Evolutionary conservation across 345 rosid species (phyloP).

Genomic region (Salix dunnii): DNA sequence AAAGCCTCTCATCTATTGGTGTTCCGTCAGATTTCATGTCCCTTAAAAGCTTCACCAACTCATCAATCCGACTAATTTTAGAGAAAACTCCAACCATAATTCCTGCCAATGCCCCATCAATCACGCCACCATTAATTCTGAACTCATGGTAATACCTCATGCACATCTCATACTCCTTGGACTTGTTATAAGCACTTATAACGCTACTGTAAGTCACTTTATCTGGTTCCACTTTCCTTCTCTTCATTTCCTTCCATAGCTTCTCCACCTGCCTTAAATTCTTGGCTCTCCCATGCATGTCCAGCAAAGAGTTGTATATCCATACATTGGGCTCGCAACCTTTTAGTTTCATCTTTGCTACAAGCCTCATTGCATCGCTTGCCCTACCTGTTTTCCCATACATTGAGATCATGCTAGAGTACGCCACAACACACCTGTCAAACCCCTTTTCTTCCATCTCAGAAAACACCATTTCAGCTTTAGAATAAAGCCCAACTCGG

Average conservation of each 20-base stretch:
- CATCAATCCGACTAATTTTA: conserved; percentile 57
- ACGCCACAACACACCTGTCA: conserved; percentile 74
- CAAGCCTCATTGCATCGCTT: conserved; percentile 61
- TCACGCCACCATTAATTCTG: conserved; percentile 50
- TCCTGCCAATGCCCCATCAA: conserved; percentile 73
- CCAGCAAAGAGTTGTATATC: conserved; percentile 76
- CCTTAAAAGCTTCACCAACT: conserved; percentile 62
- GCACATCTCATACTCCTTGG: conserved; percentile 55
- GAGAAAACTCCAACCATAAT: conserved; percentile 85
- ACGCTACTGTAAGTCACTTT: conserved; percentile 75
- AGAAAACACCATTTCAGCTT: conserved; percentile 55
- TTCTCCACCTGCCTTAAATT: conserved; percentile 67
- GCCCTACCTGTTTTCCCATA: conserved; percentile 65
- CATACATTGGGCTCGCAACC: conserved; percentile 77
- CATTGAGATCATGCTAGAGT: conserved; percentile 72
- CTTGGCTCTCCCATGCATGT: conserved; percentile 75
- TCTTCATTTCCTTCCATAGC: conserved; percentile 80
- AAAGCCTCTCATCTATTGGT: conserved; percentile 58
- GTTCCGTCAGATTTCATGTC: conserved; percentile 67
- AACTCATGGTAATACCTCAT: conserved; percentile 56
- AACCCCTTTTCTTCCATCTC: conserved; percentile 74
- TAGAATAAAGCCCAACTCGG: conserved; percentile 45
- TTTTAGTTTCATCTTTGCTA: conserved; percentile 73
- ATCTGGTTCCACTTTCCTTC: conserved; percentile 65
- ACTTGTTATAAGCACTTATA: conserved; percentile 64